phyloP scores from a whole-genome alignment of 2,329 filamentous ascomycete genomes.

The Sporothrix mexicana region DNA sequence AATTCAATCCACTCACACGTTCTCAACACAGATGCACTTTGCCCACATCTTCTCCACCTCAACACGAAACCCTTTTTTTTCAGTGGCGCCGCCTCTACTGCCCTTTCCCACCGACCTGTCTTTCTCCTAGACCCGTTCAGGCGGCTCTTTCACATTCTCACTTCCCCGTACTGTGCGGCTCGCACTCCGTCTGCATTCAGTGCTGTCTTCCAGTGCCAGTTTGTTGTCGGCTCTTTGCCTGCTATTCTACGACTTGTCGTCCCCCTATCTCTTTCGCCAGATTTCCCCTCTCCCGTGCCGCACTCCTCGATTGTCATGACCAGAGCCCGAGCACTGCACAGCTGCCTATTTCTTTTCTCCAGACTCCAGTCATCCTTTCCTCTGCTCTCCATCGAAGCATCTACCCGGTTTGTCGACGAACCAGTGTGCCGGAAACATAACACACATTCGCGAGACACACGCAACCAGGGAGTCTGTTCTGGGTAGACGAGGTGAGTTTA shows the following conservation, averaged over 20 bases:
- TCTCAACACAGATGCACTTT: neutral
- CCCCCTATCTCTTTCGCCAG: neutral
- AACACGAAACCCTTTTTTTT: slow-evolving; percentile 7
- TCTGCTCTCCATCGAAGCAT: neutral
- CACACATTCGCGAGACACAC: neutral
- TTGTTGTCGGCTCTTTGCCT: neutral
- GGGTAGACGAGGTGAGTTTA: slow-evolving; percentile 21
- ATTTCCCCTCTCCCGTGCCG: neutral
- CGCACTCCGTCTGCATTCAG: neutral
- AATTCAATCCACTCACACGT: slow-evolving; percentile 7
- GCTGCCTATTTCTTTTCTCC: neutral
- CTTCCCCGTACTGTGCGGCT: slow-evolving; percentile 25
- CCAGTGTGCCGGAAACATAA: neutral
- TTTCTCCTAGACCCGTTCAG: neutral
- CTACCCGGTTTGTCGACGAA: slow-evolving; percentile 7
- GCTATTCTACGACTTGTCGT: neutral
- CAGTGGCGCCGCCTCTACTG: slow-evolving; percentile 9
- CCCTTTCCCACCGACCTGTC: slow-evolving; percentile 5
- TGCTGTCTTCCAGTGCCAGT: too few species aligned
- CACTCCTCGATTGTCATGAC: too few species aligned
- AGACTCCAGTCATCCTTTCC: neutral
- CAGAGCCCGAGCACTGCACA: neutral
- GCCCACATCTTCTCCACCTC: slow-evolving; percentile 8
- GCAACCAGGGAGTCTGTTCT: neutral
- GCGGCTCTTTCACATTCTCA: slow-evolving; percentile 2